A percentile compares a stretch with the other conserved stretches of the same genome.
These are phyloP conservation scores for Solanum bukasovii DNA, from an alignment of 257 asterid genomes.

Conservation along the genomic window DNA sequence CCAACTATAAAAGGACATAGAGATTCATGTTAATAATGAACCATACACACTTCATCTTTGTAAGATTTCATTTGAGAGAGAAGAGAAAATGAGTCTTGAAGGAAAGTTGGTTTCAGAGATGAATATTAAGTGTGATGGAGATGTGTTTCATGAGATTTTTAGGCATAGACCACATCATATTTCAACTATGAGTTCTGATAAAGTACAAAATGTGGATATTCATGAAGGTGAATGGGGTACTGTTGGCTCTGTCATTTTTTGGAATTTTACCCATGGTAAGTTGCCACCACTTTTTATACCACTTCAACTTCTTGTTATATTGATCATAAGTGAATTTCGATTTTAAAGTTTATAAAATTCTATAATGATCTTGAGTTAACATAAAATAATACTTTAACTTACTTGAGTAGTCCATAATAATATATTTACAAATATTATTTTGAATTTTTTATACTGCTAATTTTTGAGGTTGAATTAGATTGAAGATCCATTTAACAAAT, in stretches of 20 bases:
- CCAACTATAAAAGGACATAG: not conserved
- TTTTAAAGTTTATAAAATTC: not conserved
- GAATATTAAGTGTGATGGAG: not conserved
- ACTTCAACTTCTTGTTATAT: not conserved
- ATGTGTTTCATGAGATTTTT: not conserved
- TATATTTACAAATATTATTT: not conserved
- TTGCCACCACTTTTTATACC: not conserved
- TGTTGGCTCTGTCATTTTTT: not conserved
- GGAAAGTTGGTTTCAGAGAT: not conserved
- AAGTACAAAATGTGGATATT: not conserved
- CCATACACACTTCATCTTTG: not conserved
- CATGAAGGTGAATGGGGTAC: slow-evolving; percentile 2
- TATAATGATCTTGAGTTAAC: not conserved
- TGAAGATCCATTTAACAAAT: not conserved
- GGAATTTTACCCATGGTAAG: not conserved
- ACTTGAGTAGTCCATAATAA: not conserved
- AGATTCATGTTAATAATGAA: not conserved
- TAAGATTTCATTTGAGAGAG: not conserved
- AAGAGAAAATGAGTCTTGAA: not conserved
- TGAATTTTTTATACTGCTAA: not conserved
- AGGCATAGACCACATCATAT: slow-evolving; percentile 1
- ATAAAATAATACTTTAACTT: not conserved
- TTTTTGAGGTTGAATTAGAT: not conserved
- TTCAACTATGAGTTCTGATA: not conserved
- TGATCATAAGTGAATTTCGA: fast-evolving